These are phyloP conservation scores for Penicillium griseofulvum DNA, from an alignment of 2,329 filamentous ascomycete genomes.

Conservation along the genomic window DNA sequence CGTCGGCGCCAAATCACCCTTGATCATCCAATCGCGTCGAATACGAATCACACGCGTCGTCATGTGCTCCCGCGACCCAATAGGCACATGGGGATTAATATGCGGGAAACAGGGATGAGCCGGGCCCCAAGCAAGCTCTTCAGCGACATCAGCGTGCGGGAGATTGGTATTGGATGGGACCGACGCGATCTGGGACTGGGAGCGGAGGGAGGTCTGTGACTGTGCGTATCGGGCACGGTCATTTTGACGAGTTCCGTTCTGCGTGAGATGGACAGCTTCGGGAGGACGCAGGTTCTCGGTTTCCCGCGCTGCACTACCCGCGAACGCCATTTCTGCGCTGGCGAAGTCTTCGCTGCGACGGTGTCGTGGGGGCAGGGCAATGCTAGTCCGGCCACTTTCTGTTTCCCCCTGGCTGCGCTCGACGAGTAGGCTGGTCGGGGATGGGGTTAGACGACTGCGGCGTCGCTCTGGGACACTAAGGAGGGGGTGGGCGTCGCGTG, in stretches of 20 bases:
- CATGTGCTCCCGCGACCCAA: slow-evolving; percentile 69
- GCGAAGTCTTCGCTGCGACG: slow-evolving; percentile 33
- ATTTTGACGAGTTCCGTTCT: slow-evolving; percentile 24
- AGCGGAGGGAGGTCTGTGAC: slow-evolving; percentile 43
- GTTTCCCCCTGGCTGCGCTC: slow-evolving; percentile 48
- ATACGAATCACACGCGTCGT: slow-evolving; percentile 89
- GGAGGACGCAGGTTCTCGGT: slow-evolving; percentile 30
- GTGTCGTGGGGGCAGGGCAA: slow-evolving; percentile 49
- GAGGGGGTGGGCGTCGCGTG: slow-evolving; percentile 54
- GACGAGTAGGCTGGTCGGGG: slow-evolving; percentile 47
- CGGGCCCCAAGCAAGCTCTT: slow-evolving; percentile 84
- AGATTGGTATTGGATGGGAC: slow-evolving; percentile 39
- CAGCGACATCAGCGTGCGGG: slow-evolving; percentile 53
- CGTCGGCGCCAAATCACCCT: slow-evolving; percentile 85
- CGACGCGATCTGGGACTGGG: slow-evolving; percentile 40
- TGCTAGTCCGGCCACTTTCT: slow-evolving; percentile 52
- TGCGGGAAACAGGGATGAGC: slow-evolving; percentile 94
- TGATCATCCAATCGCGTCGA: slow-evolving; percentile 83
- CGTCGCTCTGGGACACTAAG: slow-evolving; percentile 58
- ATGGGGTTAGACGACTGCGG: slow-evolving; percentile 51
- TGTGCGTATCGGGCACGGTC: slow-evolving; percentile 39
- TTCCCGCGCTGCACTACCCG: slow-evolving; percentile 26
- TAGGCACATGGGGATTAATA: slow-evolving; percentile 82
- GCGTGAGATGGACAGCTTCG: slow-evolving; percentile 30
- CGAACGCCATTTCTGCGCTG: slow-evolving; percentile 26